Base-by-base conservation (phyloP, 2,329 filamentous ascomycete genomes). In the Thelonectria discophora region DNA sequence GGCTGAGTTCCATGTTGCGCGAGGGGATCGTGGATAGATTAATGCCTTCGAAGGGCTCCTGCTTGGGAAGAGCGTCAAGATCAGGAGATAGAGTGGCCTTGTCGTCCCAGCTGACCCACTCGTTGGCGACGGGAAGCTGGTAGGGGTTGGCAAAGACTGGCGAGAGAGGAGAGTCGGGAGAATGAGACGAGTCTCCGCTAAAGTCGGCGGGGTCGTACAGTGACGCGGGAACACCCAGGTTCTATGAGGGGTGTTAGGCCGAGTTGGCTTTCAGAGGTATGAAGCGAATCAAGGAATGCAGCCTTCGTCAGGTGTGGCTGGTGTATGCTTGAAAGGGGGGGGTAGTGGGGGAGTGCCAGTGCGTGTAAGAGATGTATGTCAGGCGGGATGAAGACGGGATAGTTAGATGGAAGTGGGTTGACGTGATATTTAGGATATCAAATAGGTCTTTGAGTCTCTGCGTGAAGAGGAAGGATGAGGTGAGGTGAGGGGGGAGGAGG, bases 181-280 rank as follows among this genome's bases (percentile, higher is more conserved):
- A 71, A 59, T 71, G 69, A 45, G 69, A 69, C 37, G 69, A 71
- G 45, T 71, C 69, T 50, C 69, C 69, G 55, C 69, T 71, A 58
- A 71, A 72, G 60, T 71, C 69, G 51, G 69, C 65, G 56, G 69
- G 69, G 62, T 71, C 69, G 69, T 72, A 71, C 56, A 71, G 70
- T 27, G 67, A 69, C 53, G 61, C 40, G 56, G 67, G 59, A 53
- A 69, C 55, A 58, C 60, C 62, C 27, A 71, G 54, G 37, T 66
- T 62, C 69, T 71, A 45, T 55, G 24, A 51, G 60, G 49, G 46
- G n/a, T 61, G 69, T 71, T 64, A 71, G 69, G 55, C 17, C 27
- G 42, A 52, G 34, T 55, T 53, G 56, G 58, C 17, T 15, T 10
- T 24, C 49, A 49, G 39, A 60, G 42, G 42, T 39, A 45, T 43